Conservation (phyloP, 2,329 filamentous ascomycete genomes). For the Fonsecaea nubica region DNA sequence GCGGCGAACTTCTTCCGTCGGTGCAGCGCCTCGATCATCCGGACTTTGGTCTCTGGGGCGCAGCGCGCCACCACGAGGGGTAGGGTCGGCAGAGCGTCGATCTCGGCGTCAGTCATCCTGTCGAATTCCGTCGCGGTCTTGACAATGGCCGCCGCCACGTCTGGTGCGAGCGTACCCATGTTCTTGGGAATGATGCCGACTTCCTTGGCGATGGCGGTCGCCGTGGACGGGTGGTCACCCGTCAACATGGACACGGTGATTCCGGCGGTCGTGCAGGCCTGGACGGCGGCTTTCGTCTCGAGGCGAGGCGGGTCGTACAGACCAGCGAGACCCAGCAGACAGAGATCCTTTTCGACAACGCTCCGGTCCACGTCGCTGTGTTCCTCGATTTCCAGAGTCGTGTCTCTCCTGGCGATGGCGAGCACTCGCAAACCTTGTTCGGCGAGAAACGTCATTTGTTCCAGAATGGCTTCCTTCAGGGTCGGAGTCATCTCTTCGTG, state of each 20-base stretch:
- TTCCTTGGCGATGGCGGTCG: constrained; percentile 63
- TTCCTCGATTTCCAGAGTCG: constrained; percentile 37
- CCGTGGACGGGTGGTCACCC: constrained; percentile 64
- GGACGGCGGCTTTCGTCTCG: constrained; percentile 64
- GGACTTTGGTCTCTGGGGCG: constrained; percentile 83
- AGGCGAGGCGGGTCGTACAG: constrained; percentile 67
- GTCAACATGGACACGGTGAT: constrained; percentile 66
- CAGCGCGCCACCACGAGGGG: constrained; percentile 84
- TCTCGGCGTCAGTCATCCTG: constrained; percentile 58
- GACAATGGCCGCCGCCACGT: constrained; percentile 57
- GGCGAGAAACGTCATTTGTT: constrained; percentile 64
- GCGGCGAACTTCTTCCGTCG: constrained; percentile 77
- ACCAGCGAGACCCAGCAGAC: constrained; percentile 65
- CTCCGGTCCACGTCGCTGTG: constrained; percentile 52
- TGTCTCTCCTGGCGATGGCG: constrained; percentile 57
- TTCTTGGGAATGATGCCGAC: constrained; percentile 62
- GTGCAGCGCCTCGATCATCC: constrained; percentile 88
- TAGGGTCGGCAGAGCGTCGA: constrained; percentile 72
- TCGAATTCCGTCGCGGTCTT: constrained; percentile 65
- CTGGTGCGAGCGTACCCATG: constrained; percentile 52
- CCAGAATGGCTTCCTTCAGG: constrained; percentile 55
- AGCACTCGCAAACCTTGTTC: constrained; percentile 67
- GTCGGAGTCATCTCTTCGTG: constrained; percentile 50
- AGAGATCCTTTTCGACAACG: constrained; percentile 60
- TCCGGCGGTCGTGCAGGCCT: constrained; percentile 60